Conservation (phyloP, 2,329 filamentous ascomycete genomes). For the Microthyrium microscopicum region DNA sequence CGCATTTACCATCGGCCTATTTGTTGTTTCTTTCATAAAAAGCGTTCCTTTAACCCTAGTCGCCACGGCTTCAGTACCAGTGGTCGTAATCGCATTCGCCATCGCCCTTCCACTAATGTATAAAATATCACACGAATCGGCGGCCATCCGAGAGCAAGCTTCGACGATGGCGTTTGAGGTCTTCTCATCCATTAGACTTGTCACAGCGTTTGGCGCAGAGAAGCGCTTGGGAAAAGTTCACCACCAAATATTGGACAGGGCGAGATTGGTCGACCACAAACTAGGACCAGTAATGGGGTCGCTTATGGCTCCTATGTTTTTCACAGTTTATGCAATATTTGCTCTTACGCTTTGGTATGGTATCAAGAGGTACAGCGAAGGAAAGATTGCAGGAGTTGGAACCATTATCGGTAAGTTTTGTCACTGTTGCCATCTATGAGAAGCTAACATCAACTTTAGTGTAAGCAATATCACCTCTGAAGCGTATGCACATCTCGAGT, state of each 20-base stretch:
- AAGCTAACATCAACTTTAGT: not conserved
- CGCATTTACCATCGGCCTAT: conserved; percentile 19
- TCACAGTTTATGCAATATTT: conserved; percentile 21
- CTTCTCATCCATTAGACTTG: conserved; percentile 21
- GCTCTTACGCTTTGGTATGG: conserved; percentile 24
- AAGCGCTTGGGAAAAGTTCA: conserved; percentile 18
- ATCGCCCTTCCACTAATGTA: conserved; percentile 17
- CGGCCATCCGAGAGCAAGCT: conserved; percentile 17
- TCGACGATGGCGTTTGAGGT: conserved; percentile 22
- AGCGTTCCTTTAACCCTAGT: conserved; percentile 15
- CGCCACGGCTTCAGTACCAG: conserved; percentile 14
- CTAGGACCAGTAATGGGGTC: conserved; percentile 18
- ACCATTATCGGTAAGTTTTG: conserved; percentile 13
- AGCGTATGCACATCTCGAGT: too few relatives aligned
- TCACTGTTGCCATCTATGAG: not conserved
- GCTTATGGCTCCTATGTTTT: conserved; percentile 19
- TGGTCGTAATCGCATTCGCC: conserved; percentile 19
- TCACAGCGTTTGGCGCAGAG: conserved; percentile 22
- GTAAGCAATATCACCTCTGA: too few relatives aligned
- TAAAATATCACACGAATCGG: conserved; percentile 18
- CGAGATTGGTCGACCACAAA: conserved; percentile 14
- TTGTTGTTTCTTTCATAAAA: conserved; percentile 17
- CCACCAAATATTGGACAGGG: conserved; percentile 14
- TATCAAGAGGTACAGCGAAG: conserved; percentile 19
- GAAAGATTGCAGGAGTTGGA: conserved; percentile 16